Percentiles rank a stretch among this genome's conserved stretches.
phyloP scores from a whole-genome alignment of 2,329 filamentous ascomycete genomes.

The Coleophoma crateriformis region DNA sequence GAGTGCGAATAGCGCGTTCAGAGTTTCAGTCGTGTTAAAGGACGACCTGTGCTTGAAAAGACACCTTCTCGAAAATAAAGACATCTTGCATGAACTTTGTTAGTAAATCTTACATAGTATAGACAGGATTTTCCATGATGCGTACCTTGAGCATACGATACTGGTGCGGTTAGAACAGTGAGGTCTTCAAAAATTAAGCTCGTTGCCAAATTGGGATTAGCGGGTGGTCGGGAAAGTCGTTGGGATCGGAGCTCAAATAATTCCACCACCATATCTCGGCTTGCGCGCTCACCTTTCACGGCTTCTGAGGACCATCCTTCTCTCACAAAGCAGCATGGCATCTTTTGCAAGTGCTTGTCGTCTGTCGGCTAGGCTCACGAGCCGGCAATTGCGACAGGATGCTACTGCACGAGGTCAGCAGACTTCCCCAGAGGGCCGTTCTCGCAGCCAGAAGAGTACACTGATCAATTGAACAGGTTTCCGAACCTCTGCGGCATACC shows the following conservation, averaged over 20 bases:
- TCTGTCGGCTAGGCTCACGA: conserved; percentile 54
- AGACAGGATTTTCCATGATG: background rate
- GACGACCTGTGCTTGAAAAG: conserved; percentile 15
- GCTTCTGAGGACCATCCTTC: conserved; percentile 21
- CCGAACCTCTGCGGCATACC: conserved; percentile 52
- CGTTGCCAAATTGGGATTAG: conserved; percentile 11
- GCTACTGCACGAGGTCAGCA: conserved; percentile 52
- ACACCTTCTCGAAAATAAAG: conserved; percentile 29
- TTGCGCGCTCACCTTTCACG: conserved; percentile 10
- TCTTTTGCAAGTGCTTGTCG: conserved; percentile 61
- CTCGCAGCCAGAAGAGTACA: conserved; percentile 1
- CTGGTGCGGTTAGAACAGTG: background rate
- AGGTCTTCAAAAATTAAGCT: background rate
- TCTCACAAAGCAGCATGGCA: conserved; percentile 46
- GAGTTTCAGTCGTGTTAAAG: conserved; percentile 7
- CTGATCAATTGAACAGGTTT: conserved; percentile 45
- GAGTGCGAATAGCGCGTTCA: conserved; percentile 2
- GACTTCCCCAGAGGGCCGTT: conserved; percentile 4
- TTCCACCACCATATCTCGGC: conserved; percentile 9
- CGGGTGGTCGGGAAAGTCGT: conserved; percentile 5
- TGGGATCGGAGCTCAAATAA: conserved; percentile 13
- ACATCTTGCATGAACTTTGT: conserved; percentile 21
- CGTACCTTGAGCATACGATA: conserved; percentile 6
- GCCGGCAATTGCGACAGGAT: conserved; percentile 47
- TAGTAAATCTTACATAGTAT: conserved; percentile 4